Evolutionary conservation across 176 grass and related monocot species (phyloP), one percentile per base, ranked within the genome.

Genomic region (Tillandsia fasciculata): DNA sequence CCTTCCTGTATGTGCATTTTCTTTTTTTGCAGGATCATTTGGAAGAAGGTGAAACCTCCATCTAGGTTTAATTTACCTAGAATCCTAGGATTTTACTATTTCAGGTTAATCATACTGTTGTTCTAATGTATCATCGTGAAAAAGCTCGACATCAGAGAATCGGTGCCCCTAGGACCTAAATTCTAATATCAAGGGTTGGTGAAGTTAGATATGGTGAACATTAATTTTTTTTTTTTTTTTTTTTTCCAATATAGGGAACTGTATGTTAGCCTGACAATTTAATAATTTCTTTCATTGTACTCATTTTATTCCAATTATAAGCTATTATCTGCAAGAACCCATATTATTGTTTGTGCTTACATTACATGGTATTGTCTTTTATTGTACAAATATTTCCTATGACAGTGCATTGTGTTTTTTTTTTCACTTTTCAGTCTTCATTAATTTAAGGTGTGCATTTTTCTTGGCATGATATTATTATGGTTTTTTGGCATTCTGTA

Each of bases 401-500:
- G 52, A 54, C 10, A 54, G 48, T 51, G 56, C 10, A 24, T 11
- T 64, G 48, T 2, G 68, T 27, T 63, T 51, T 47, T 69, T 7
- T 69, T 7, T 67, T n/a, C 66, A 9, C 29, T 11, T 69, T 3
- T 66, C 6, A 29, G 49, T 13, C 50, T 73, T 54, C 58, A 72
- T 12, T 51, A 27, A 69, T 65, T 24, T 66, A 33, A 28, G 10
- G 64, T 28, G 28, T 66, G 0, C n/a, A 66, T 70, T 24, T 33
- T 28, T 3, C 15, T 70, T 10, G 29, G 73, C 15, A 22, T 75
- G 22, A 69, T 42, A 63, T 81, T 81, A 11, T 14, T 58, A 67
- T 53, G 47, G 14, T 79, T 49, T 73, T 59, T 64, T 27, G 23
- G 51, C 18, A 58, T 58, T 12, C 68, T 71, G 84, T 49, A 53